Percentiles rank a stretch among this genome's conserved stretches.
Evolutionary conservation across 306 rosid genomes (phyloP).

Genomic region (Glycine tomentella): DNA sequence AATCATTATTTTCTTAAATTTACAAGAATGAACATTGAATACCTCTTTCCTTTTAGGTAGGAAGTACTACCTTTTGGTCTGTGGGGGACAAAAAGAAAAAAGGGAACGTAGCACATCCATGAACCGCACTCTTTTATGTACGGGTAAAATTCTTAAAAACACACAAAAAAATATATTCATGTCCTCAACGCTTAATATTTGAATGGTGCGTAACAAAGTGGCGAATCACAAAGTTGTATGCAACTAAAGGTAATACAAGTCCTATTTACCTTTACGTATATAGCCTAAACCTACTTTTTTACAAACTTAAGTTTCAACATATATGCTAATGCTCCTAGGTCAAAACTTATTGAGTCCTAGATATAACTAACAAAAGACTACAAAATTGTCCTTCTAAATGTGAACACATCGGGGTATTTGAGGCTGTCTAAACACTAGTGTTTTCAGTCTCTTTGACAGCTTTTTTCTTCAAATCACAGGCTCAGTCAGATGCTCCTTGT

Average conservation of each 20-base stretch:
- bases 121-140: neutral
- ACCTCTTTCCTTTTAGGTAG: neutral
- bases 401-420: neutral
- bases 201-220: neutral
- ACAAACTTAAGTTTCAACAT: conserved; percentile 34
- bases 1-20: neutral
- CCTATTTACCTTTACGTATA: conserved; percentile 22
- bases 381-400: conserved; percentile 50
- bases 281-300: conserved; percentile 36
- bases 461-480: conserved; percentile 34
- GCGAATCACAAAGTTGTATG: conserved; percentile 35
- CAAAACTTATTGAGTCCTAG: conserved; percentile 39
- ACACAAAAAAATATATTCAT: neutral
- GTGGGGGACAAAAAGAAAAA: neutral
- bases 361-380: neutral
- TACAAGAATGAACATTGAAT: neutral
- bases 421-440: neutral
- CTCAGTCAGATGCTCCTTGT: conserved; percentile 20
- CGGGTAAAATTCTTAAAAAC: neutral
- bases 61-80: neutral
- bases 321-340: conserved; percentile 18
- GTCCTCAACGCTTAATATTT: conserved; percentile 21
- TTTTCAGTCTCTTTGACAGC: conserved; percentile 2
- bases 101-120: neutral
- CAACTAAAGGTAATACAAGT: conserved; percentile 23